phyloP scores from a whole-genome alignment of 2,329 filamentous ascomycete genomes.

The Botrytis medusae region DNA sequence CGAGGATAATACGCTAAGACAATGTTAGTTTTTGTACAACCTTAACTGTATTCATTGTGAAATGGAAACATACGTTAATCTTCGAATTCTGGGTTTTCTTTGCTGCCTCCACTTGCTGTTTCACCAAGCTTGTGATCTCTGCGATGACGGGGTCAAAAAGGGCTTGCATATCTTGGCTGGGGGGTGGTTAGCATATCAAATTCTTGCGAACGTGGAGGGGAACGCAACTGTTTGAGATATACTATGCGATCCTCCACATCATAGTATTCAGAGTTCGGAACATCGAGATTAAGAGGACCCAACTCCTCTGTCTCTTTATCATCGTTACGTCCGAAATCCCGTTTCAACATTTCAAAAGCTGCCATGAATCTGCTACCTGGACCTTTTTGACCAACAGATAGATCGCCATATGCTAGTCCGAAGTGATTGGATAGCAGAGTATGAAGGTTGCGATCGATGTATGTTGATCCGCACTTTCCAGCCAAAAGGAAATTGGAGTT shows the following conservation, averaged over 20 bases:
- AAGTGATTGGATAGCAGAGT: constrained; percentile 28
- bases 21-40: background rate
- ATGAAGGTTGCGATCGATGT: constrained; percentile 34
- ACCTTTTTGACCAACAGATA: constrained; percentile 27
- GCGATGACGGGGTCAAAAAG: constrained; percentile 34
- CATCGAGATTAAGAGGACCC: constrained; percentile 26
- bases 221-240: no score
- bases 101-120: constrained; percentile 28
- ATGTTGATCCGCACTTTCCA: constrained; percentile 34
- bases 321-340: constrained; percentile 26
- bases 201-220: no score
- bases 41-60: no score
- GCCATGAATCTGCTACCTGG: constrained; percentile 31
- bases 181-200: no score
- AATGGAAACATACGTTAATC: constrained; percentile 27
- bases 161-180: constrained; percentile 26
- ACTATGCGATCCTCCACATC: constrained; percentile 25
- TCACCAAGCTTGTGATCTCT: constrained; percentile 28
- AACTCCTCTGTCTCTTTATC: constrained; percentile 24
- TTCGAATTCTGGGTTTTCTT: constrained; percentile 16
- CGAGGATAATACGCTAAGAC: constrained; percentile 30
- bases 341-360: constrained; percentile 26
- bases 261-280: constrained; percentile 26
- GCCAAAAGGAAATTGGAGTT: no score
- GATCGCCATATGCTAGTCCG: constrained; percentile 26